A percentile compares a stretch with the other conserved stretches of the same genome.
Evolutionary conservation across 2,329 filamentous ascomycete genomes (phyloP).

Genomic region (Aspergillus tamarii): DNA sequence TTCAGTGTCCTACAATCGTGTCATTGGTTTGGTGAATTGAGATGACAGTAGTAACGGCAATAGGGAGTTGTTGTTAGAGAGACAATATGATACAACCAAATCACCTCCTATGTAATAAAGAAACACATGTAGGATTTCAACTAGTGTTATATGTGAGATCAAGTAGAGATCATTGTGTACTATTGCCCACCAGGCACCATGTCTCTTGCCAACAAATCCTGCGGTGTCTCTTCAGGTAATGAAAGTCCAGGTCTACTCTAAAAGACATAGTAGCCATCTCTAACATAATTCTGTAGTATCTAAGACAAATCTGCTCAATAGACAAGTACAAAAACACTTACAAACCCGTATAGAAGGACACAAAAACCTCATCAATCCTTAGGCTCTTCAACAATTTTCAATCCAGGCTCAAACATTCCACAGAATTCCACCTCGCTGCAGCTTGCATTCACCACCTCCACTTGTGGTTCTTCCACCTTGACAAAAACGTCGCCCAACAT

Average conservation of each 20-base stretch:
- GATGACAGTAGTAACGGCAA: neutral
- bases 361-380: neutral
- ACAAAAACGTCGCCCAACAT: conserved; percentile 22
- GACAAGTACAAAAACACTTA: neutral
- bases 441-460: neutral
- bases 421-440: neutral
- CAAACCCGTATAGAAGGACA: neutral
- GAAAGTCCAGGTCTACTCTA: neutral
- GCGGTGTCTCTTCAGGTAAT: neutral
- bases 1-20: neutral
- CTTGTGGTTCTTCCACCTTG: conserved; percentile 25
- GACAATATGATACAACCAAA: neutral
- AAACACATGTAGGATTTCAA: too few species aligned
- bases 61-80: neutral
- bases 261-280: neutral
- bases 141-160: neutral
- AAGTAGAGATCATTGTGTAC: neutral
- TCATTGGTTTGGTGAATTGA: neutral
- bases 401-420: neutral
- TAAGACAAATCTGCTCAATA: neutral
- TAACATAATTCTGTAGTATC: neutral
- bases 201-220: neutral
- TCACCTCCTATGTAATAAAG: neutral
- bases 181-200: neutral
- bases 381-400: neutral